Conservation (phyloP, 2,329 filamentous ascomycete genomes). For the Malbranchea cinnamomea region DNA sequence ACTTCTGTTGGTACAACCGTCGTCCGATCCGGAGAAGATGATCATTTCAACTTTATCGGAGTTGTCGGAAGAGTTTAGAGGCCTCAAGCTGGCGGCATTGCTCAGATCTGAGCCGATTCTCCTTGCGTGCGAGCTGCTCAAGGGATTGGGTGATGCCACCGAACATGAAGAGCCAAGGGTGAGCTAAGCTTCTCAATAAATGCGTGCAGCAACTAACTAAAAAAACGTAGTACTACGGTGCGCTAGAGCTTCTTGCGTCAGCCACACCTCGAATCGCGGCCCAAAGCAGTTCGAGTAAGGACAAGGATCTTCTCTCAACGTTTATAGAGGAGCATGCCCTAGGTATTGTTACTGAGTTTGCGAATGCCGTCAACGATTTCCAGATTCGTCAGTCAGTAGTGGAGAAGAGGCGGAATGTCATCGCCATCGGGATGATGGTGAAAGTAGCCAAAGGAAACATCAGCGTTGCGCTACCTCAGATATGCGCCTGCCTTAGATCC, state of each 20-base stretch:
- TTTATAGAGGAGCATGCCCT: slow-evolving; percentile 77
- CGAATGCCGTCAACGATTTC: slow-evolving; percentile 59
- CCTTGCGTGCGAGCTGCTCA: slow-evolving; percentile 68
- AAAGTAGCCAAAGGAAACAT: slow-evolving; percentile 57
- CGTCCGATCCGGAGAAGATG: slow-evolving; percentile 50
- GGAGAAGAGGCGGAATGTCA: slow-evolving; percentile 65
- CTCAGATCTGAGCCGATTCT: slow-evolving; percentile 60
- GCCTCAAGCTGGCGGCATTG: slow-evolving; percentile 50
- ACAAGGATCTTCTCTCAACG: slow-evolving; percentile 45
- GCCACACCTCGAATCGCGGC: slow-evolving; percentile 36
- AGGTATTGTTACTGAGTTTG: slow-evolving; percentile 71
- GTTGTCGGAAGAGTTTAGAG: slow-evolving; percentile 55
- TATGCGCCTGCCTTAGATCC: slow-evolving; percentile 79
- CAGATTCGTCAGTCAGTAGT: slow-evolving; percentile 39
- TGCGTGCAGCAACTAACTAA: slow-evolving; percentile 11
- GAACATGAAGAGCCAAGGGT: slow-evolving; percentile 40
- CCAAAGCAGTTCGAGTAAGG: slow-evolving; percentile 31
- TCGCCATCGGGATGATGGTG: slow-evolving; percentile 79
- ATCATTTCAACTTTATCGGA: slow-evolving; percentile 54
- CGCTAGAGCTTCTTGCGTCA: slow-evolving; percentile 34
- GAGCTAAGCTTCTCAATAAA: slow-evolving; percentile 16
- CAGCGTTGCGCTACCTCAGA: slow-evolving; percentile 71
- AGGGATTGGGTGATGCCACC: slow-evolving; percentile 55
- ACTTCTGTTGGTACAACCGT: slow-evolving; percentile 42
- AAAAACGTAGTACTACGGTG: slow-evolving; percentile 31